Base-by-base conservation (phyloP, 208 protist species). In the Angomonas deanei region DNA sequence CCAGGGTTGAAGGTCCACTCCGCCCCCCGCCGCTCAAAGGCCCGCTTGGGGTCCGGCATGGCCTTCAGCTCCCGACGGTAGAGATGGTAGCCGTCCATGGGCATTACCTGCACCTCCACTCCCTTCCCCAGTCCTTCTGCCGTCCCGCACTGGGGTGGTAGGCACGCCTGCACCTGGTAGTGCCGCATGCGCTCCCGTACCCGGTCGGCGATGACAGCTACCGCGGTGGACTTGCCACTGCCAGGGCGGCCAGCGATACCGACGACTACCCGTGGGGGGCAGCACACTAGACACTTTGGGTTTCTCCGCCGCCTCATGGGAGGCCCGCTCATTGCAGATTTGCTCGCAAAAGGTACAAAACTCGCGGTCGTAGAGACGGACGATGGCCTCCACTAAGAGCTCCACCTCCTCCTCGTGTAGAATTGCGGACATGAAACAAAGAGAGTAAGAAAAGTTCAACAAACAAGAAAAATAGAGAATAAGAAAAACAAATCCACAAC, bases 81-180 rank as follows among this genome's bases (percentile, higher is more conserved):
- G 31, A 79, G 46, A 65, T 93, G 87, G 66, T 93, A 93, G 53
- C 87, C 87, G 64, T 93, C 87, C 84, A 91, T 88, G 19, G 84
- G 76, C 80, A 93, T 90, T 31, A 86, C 69, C 11, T 52, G 78
- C 61, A 78, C 76, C 72, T 64, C 66, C 52, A 33, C 61, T n/a
- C 36, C 56, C 30, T 15, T 0, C 17, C 31, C 39, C 30, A 57
- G 27, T 19, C 28, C 53, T 17, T 50, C 36, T 21, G 32, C 48
- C 55, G 34, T 48, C 23, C 15, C 57, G 47, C 4, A 17, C 54
- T 61, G 42, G 21, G 64, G 57, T n/a, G 55, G 63, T 17, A 68
- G 60, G 33, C 56, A 64, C 17, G 57, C 56, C 10, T 69, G 67
- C 21, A 71, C 31, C 3, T 59, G 31, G 24, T 74, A 57, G n/a